Evolutionary conservation across 768 basidiomycete species (phyloP).

Genomic region (Cytidiella melzeri): DNA sequence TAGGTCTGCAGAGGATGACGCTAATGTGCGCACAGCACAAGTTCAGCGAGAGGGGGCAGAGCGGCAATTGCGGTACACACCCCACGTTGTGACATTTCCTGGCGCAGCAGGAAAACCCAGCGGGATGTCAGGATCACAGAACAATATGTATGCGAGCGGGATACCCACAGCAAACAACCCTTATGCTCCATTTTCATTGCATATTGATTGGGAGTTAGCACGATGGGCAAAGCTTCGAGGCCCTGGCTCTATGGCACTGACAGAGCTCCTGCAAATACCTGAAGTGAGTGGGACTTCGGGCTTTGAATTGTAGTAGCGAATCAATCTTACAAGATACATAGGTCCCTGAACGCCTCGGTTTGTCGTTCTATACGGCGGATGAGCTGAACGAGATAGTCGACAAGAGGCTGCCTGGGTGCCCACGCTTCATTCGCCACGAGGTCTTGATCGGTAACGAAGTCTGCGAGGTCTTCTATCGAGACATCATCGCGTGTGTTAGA

Average conservation of each 20-base stretch:
- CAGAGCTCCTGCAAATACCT: constrained; percentile 16
- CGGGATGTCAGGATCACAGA: no score
- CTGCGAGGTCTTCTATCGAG: constrained; percentile 28
- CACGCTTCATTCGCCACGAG: constrained; percentile 20
- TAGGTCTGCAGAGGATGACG: no score
- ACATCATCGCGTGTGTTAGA: constrained; percentile 30
- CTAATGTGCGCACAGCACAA: no score
- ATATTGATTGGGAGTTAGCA: constrained; percentile 15
- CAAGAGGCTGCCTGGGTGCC: constrained; percentile 22
- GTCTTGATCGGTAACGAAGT: constrained; percentile 25
- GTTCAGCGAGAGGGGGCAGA: no score
- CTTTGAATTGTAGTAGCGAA: background rate
- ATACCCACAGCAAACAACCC: background rate
- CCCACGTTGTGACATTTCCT: no score
- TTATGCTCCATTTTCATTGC: constrained; percentile 10
- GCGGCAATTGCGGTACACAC: no score
- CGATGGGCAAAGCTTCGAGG: constrained; percentile 15
- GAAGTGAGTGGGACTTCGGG: constrained; percentile 15
- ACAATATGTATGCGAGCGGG: background rate
- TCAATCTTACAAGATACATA: background rate
- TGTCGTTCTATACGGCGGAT: constrained; percentile 2
- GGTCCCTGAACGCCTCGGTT: constrained; percentile 5
- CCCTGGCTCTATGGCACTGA: constrained; percentile 10
- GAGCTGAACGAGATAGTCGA: constrained; percentile 33
- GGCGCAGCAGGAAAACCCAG: no score